Base-by-base conservation (phyloP, 108 stramenopile species). In the Stephanodiscus minutulus region DNA sequence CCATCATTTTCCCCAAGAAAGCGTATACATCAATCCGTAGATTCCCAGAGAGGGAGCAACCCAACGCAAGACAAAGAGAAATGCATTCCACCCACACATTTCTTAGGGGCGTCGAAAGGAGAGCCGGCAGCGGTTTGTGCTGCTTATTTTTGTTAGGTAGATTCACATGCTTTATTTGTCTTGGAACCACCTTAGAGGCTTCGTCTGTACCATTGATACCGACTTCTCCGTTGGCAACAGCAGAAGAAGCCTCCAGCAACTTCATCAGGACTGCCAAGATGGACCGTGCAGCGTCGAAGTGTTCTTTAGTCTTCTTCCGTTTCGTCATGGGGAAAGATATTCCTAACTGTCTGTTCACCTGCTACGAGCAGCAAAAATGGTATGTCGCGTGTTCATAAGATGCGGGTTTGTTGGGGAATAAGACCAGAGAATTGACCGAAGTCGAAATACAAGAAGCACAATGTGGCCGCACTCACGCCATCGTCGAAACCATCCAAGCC, bases 241-340 rank as follows among this genome's bases (percentile, higher is more conserved):
- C 75, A 28, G 79, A 81, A n/a, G 88, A 87, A 39, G 88, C 74
- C 20, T 90, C 90, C 12, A 95, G 72, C 29, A 95, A 60, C 77
- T 95, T 95, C 82, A 91, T 83, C 59, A 95, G 67, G 2, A 91
- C 87, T 0, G 94, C 89, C 39, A 92, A 69, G 13, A 95, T 66
- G 3, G 91, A 92, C 7, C 90, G 90, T 39, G 94, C 91, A 9
- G 94, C 82, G 6, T 77, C 74, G 44, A 91, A 73, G 15, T 87
- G 91, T 56, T 76, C 74, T 48, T 47, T 37, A 5, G 48, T 20
- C 29, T 52, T 17, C 13, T 33, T 18, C 46, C 35, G 22, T 46
- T 66, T 39, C 9, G 21, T 27, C 28, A 43, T 50, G 21, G 64
- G 71, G 35, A 72, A 64, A 6, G 71, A 44, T 47, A 72, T 48